These are phyloP conservation scores for Rhodotorula sp. DNA, from an alignment of 1,284 basidiomycete genomes.

Conservation along the genomic window DNA sequence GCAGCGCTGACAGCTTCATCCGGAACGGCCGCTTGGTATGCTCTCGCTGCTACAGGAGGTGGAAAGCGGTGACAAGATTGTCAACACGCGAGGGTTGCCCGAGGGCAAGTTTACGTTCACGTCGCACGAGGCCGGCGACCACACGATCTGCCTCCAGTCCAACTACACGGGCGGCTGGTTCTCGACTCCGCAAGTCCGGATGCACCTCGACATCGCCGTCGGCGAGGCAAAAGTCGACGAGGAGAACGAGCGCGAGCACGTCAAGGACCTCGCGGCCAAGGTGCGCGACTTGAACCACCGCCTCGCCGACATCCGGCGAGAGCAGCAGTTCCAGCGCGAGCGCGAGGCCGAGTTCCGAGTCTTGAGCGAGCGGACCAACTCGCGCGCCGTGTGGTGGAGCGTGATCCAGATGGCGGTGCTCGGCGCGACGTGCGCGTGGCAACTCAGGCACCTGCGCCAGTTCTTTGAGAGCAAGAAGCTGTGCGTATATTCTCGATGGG, in stretches of 20 bases:
- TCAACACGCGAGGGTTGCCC: slow-evolving; percentile 81
- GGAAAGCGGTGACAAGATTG: slow-evolving; percentile 70
- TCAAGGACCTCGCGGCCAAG: slow-evolving; percentile 80
- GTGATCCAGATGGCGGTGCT: slow-evolving; percentile 81
- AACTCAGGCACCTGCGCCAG: slow-evolving; percentile 71
- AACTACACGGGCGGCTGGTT: slow-evolving; percentile 84
- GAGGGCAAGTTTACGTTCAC: slow-evolving; percentile 96
- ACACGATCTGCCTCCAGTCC: slow-evolving; percentile 90
- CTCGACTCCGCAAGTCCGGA: slow-evolving; percentile 80
- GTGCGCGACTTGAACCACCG: slow-evolving; percentile 90
- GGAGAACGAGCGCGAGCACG: slow-evolving; percentile 69
- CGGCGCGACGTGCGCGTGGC: slow-evolving; percentile 84
- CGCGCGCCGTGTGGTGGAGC: slow-evolving; percentile 89
- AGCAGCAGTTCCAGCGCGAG: slow-evolving; percentile 98
- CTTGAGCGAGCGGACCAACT: slow-evolving; percentile 83
- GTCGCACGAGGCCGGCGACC: slow-evolving; percentile 92
- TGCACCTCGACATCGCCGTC: slow-evolving; percentile 84
- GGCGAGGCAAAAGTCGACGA: slow-evolving; percentile 47
- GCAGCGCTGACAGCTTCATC: background rate
- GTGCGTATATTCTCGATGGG: slow-evolving; percentile 10
- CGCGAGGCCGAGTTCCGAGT: slow-evolving; percentile 83
- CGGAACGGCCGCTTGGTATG: no score
- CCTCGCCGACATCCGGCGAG: slow-evolving; percentile 85
- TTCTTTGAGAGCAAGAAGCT: slow-evolving; percentile 42
- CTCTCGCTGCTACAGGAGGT: slow-evolving; percentile 62